Percentiles rank a stretch among this genome's conserved stretches.
phyloP scores from a whole-genome alignment of 805 yeast species.

The Wickerhamomyces sydowiorum region DNA sequence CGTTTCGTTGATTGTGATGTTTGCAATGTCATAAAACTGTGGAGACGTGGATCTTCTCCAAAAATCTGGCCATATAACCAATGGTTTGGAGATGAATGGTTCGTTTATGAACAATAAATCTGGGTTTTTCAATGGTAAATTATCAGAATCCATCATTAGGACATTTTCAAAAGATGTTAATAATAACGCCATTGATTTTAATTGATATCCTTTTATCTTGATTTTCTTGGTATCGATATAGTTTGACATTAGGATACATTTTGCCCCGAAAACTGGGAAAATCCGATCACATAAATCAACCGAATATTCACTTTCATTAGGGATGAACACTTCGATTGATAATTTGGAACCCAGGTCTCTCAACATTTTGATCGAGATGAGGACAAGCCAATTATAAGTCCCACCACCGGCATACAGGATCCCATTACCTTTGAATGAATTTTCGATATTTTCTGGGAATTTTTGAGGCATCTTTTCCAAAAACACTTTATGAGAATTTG shows the following conservation, averaged over 20 bases:
- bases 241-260: constrained; percentile 48
- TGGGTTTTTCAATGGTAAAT: constrained; percentile 41
- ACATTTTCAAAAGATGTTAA: constrained; percentile 73
- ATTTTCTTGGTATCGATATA: constrained; percentile 37
- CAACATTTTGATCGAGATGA: constrained; percentile 45
- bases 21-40: constrained; percentile 48
- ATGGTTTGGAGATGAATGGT: constrained; percentile 39
- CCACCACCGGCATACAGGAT: constrained; percentile 77
- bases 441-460: constrained; percentile 30
- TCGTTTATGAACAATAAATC: constrained; percentile 36
- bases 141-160: constrained; percentile 70
- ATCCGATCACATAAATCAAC: constrained; percentile 60
- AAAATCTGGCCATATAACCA: constrained; percentile 66
- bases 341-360: constrained; percentile 60
- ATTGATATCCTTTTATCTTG: constrained; percentile 52
- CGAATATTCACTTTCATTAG: constrained; percentile 65
- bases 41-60: constrained; percentile 69
- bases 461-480: constrained; percentile 31
- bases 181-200: constrained; percentile 65
- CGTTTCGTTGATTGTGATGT: constrained; percentile 30
- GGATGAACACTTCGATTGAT: constrained; percentile 82
- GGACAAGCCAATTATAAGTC: constrained; percentile 55
- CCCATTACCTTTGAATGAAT: constrained; percentile 44
- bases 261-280: constrained; percentile 62
- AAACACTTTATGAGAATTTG: constrained; percentile 15